Conservation (phyloP, 305 asterid species). For the Coffea humblotiana region DNA sequence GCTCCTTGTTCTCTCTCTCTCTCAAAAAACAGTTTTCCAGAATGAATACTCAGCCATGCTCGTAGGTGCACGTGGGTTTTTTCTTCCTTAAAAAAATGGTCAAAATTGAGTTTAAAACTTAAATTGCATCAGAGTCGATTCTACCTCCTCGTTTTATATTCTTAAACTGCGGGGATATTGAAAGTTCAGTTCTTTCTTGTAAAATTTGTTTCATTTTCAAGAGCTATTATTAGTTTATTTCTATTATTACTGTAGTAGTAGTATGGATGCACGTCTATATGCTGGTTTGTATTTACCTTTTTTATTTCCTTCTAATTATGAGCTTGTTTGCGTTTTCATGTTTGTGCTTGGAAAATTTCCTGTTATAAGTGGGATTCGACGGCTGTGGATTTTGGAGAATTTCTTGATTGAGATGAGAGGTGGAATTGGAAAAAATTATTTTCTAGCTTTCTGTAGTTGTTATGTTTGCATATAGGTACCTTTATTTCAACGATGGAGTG, state of each 20-base stretch:
- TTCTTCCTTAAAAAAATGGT: background rate
- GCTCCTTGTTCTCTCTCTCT: background rate
- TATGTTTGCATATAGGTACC: background rate
- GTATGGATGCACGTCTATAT: background rate
- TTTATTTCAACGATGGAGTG: background rate
- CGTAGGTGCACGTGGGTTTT: too few relatives aligned
- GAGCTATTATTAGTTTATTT: background rate
- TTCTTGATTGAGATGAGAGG: background rate
- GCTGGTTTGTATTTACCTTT: background rate
- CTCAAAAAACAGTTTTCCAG: background rate
- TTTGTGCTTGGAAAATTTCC: background rate
- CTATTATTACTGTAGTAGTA: background rate
- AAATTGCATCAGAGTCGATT: background rate
- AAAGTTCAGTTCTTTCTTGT: background rate
- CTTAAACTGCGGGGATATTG: background rate
- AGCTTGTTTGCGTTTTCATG: background rate
- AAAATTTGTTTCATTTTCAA: background rate
- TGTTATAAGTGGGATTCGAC: background rate
- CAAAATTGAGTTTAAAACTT: background rate
- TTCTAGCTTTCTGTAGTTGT: background rate
- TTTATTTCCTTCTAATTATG: background rate
- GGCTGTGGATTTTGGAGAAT: background rate
- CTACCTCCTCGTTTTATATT: background rate
- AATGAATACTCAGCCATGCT: background rate
- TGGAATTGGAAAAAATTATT: background rate